These are phyloP conservation scores for Plasmodium cynomolgi DNA, from an alignment of 169 alveolate genomes.

Conservation along the genomic window DNA sequence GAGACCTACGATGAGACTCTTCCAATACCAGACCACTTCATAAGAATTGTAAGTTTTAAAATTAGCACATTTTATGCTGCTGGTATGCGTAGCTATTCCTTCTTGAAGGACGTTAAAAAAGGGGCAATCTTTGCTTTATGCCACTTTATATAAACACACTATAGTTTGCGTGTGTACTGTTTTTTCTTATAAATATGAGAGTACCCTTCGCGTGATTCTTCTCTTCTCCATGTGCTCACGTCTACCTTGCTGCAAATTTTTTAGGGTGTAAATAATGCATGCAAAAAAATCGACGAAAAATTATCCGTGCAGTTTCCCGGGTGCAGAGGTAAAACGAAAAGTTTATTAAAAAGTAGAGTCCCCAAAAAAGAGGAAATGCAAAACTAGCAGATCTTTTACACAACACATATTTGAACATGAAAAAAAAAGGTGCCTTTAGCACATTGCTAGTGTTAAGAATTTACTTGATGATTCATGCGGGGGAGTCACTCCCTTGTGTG, in stretches of 20 bases:
- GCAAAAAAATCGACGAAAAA: constrained; percentile 53
- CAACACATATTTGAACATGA: neutral
- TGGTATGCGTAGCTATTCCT: neutral
- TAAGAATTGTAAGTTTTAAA: constrained; percentile 34
- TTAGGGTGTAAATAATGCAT: constrained; percentile 64
- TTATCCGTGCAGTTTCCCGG: constrained; percentile 39
- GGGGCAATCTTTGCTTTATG: neutral
- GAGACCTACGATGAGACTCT: constrained; percentile 59
- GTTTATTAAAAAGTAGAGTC: neutral
- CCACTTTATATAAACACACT: neutral
- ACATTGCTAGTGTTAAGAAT: neutral
- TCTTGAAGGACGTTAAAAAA: neutral
- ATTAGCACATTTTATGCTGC: neutral
- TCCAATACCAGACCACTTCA: constrained; percentile 69
- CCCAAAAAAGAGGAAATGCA: neutral
- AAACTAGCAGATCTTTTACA: neutral
- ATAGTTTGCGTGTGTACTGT: neutral
- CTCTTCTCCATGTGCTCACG: neutral
- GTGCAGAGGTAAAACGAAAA: constrained; percentile 38
- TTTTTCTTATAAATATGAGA: too few relatives aligned
- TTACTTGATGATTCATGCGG: neutral
- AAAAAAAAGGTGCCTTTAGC: neutral
- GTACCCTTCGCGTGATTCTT: neutral
- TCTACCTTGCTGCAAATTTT: neutral
- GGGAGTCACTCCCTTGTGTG: constrained; percentile 5